phyloP scores from a whole-genome alignment of 345 rosid genomes.

The sweet orange (Citrus sinensis) region DVS_A1.0 CM039165.1:108001-108500 shows the following conservation, averaged over 20 bases:
- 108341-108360: constrained; percentile 18
- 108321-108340: background rate
- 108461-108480: constrained; percentile 86
- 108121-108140: background rate
- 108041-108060: background rate
- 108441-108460: constrained; percentile 76
- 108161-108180: background rate
- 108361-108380: constrained; percentile 23
- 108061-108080: background rate
- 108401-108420: constrained; percentile 41
- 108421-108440: constrained; percentile 80
- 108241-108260: constrained; percentile 7
- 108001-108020: background rate
- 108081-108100: background rate
- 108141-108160: background rate
- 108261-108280: constrained; percentile 13
- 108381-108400: constrained; percentile 17
- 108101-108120: background rate
- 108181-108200: too few relatives aligned
- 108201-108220: background rate
- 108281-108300: background rate
- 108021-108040: background rate
- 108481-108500: constrained; percentile 80
- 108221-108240: constrained; percentile 3
- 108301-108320: background rate